Conservation (phyloP, 2,329 filamentous ascomycete species). For the Botrytis fabae region DNA sequence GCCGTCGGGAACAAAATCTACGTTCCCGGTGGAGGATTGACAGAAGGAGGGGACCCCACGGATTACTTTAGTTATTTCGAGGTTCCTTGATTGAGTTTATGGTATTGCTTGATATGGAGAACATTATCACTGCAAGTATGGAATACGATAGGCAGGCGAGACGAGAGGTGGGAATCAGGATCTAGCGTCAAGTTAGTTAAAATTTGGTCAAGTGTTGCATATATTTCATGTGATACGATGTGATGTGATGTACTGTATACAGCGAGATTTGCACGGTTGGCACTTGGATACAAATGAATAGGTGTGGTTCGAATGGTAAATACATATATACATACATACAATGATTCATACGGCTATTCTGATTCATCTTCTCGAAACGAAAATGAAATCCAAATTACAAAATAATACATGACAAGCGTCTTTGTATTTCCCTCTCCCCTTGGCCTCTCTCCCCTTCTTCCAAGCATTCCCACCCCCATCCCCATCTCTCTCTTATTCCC, state of each 20-base stretch:
- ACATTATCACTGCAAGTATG: neutral
- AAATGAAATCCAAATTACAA: neutral
- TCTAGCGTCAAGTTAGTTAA: neutral
- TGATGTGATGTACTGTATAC: neutral
- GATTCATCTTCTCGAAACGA: neutral
- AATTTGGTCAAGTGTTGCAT: neutral
- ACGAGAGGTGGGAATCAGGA: neutral
- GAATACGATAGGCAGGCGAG: neutral
- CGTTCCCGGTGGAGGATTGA: conserved; percentile 43
- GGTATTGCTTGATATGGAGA: neutral
- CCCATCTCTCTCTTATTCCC: neutral
- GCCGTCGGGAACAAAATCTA: conserved; percentile 38
- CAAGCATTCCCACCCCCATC: neutral
- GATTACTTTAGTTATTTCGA: conserved; percentile 21
- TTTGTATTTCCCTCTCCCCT: neutral
- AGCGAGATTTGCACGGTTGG: neutral
- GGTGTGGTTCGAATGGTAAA: neutral
- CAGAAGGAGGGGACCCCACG: neutral
- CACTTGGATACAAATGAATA: neutral
- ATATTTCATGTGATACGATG: neutral
- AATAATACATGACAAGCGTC: neutral
- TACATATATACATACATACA: neutral
- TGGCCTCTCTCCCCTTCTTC: neutral
- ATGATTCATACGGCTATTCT: neutral
- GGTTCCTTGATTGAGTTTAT: neutral